Conservation (phyloP, 163 green algal species). For the Scenedesmus sp. region DNA sequence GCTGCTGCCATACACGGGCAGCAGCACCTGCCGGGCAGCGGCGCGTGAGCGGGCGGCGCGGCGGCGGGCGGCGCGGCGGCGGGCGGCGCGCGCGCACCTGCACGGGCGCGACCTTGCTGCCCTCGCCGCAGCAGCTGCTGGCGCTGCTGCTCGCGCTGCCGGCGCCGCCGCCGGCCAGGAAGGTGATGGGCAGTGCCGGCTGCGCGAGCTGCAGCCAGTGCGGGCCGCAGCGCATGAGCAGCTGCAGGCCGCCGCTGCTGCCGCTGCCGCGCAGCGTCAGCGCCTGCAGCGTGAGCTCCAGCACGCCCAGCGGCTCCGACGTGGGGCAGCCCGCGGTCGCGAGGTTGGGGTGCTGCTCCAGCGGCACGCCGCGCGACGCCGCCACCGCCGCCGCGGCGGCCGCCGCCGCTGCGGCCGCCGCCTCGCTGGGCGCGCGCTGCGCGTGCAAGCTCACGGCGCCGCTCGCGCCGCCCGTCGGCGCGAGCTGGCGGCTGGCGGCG, state of each 20-base stretch:
- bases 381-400: background rate
- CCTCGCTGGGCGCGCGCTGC: no score
- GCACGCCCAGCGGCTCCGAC: constrained; percentile 24
- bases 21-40: constrained; percentile 44
- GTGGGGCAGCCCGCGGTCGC: background rate
- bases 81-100: background rate
- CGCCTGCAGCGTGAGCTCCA: constrained; percentile 39
- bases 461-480: no score
- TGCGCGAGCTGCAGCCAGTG: constrained; percentile 42
- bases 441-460: no score
- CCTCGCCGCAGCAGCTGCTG: background rate
- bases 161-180: background rate
- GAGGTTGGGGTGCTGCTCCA: constrained; percentile 33
- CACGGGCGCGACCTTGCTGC: constrained; percentile 2
- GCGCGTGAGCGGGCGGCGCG: no score
- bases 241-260: background rate
- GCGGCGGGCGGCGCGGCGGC: no score
- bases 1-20: constrained; percentile 41
- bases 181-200: constrained; percentile 19
- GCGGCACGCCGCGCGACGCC: background rate
- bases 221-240: constrained; percentile 39
- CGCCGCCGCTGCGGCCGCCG: constrained; percentile 3
- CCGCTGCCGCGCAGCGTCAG: constrained; percentile 11
- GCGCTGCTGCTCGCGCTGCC: background rate
- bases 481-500: background rate